Evolutionary conservation across 345 rosid genomes (phyloP), one percentile per base, ranked within the genome.

Genomic region (Syzygium aqueum): DNA sequence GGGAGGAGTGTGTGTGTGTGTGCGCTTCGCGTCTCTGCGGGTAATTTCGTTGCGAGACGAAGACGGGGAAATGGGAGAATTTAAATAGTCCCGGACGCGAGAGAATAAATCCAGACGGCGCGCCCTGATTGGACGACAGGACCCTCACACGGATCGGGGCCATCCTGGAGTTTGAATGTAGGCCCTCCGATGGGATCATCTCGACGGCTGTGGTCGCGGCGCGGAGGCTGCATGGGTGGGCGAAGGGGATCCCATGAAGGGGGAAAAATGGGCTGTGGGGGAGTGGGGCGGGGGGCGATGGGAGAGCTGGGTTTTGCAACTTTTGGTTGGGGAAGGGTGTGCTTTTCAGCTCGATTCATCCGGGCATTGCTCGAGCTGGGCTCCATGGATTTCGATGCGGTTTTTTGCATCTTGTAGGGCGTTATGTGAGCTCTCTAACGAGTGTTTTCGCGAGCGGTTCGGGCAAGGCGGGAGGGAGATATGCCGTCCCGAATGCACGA

Each of bases 291-390:
- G 22, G 51, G 46, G 27, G 85, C 80, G 61, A 16, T 80, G 33
- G 77, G 57, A 73, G 85, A 28, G 30, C 87, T 49, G 87, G 85
- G 85, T 84, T 37, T 43, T 88, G 85, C 85, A 85, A 85, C 90
- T 85, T 82, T 88, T 92, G 85, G 46, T 43, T 43, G 46, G 46
- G 46, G 46, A 40, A 43, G 46, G 92, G 93, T 96, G 99, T 96
- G 98, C 94, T 96, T 96, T 93, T 95, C 85, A 89, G 86, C 87
- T 91, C 27, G 85, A 91, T 91, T 93, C 9, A 88, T 85, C 53
- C 87, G 33, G 23, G 43, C 82, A 85, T 91, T 91, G 90, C 91
- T 93, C 77, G 73, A 85, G 40, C 3, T 88, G 5, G 57, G 87
- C 4, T 88, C 7, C 0, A 88, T 88, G 88, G 54, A 93, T 85